Conservation (phyloP, 768 basidiomycete species). For the Boletus pseudo-olivaceus region DNA sequence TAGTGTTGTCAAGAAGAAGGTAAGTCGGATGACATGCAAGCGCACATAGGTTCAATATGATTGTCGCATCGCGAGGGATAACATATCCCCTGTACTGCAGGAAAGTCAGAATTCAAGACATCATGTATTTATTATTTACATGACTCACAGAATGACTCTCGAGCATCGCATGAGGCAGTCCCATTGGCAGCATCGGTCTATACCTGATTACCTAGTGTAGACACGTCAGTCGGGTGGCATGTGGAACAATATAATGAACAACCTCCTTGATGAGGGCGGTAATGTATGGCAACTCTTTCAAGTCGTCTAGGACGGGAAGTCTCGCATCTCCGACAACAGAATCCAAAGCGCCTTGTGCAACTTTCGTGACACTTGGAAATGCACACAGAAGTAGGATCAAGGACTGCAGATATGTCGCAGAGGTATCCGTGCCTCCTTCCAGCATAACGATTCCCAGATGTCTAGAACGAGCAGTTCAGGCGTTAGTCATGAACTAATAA, state of each 20-base stretch:
- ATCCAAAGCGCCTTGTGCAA: slow-evolving; percentile 1
- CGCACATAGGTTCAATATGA: slow-evolving; percentile 1
- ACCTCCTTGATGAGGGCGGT: slow-evolving; percentile 3
- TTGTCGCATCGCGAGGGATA: neutral
- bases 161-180: slow-evolving; percentile 3
- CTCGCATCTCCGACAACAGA: slow-evolving; percentile 1
- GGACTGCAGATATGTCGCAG: slow-evolving; percentile 2
- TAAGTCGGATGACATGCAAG: neutral
- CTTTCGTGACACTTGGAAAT: slow-evolving; percentile 1
- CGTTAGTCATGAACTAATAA: neutral
- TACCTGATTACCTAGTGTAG: neutral
- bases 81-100: neutral
- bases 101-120: neutral
- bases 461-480: neutral
- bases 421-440: slow-evolving; percentile 4
- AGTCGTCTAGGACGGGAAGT: neutral
- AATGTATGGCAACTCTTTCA: slow-evolving; percentile 4
- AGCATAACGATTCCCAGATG: slow-evolving; percentile 1
- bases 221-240: neutral
- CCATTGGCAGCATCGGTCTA: slow-evolving; percentile 3
- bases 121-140: neutral
- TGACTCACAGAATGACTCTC: slow-evolving; percentile 1
- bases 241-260: neutral
- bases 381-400: slow-evolving; percentile 3
- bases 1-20: neutral